Conservation (phyloP, 129 eudicot genomes). For the Scalesia atractyloides region DNA sequence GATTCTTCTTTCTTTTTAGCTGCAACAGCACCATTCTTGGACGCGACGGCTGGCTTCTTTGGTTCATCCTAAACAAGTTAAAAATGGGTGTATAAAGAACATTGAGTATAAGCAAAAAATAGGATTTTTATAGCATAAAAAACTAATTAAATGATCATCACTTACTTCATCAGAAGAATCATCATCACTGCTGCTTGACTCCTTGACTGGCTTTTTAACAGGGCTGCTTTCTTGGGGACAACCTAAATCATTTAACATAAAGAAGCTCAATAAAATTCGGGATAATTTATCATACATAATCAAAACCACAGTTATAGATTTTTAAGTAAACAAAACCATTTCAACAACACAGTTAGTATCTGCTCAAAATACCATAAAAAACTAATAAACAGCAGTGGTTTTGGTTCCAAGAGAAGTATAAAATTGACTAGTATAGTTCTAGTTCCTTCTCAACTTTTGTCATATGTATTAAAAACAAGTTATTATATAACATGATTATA, state of each 20-base stretch:
- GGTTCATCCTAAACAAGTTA: no score
- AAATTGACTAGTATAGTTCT: background rate
- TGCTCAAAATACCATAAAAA: background rate
- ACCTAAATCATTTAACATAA: no score
- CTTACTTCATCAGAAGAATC: no score
- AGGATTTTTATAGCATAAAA: no score
- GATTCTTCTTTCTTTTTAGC: slow-evolving; percentile 37
- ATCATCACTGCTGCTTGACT: no score
- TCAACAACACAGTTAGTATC: background rate
- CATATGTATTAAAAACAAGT: background rate
- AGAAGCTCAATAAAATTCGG: no score
- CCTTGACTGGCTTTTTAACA: no score
- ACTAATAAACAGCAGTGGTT: background rate
- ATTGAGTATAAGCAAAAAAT: background rate
- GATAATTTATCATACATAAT: no score
- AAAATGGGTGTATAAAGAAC: background rate
- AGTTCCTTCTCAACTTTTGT: background rate
- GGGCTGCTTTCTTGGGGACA: no score
- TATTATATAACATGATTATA: background rate
- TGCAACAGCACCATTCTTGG: slow-evolving; percentile 41
- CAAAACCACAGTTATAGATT: background rate
- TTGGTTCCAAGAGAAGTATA: no score
- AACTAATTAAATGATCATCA: no score
- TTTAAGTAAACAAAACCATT: background rate
- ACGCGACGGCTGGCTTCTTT: background rate